Evolutionary conservation across 129 eudicot genomes (phyloP).

Genomic region (Silybum marianum): DNA sequence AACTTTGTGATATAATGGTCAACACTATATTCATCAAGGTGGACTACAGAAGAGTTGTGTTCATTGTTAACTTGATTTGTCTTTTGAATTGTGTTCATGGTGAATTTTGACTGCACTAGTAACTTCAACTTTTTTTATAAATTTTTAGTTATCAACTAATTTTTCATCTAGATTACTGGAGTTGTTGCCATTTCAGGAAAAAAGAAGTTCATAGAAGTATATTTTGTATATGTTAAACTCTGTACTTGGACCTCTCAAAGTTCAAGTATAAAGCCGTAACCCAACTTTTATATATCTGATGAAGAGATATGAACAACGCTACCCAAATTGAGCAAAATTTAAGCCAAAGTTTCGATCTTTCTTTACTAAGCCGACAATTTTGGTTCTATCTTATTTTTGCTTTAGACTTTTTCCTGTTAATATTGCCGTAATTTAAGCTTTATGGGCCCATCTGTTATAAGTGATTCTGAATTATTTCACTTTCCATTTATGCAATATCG

Average conservation of each 20-base stretch:
- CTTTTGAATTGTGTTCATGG: too few species aligned
- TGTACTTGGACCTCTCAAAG: not conserved
- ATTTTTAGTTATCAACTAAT: not conserved
- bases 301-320: not conserved
- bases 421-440: not conserved
- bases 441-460: not conserved
- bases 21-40: not conserved
- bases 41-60: not conserved
- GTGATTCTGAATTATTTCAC: conserved; percentile 10
- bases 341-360: not conserved
- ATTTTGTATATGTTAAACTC: not conserved
- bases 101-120: too few species aligned
- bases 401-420: not conserved
- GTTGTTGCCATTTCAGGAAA: not conserved
- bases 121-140: too few species aligned
- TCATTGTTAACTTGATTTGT: not conserved
- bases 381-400: conserved; percentile 1
- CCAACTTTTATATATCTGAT: not conserved
- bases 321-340: not conserved
- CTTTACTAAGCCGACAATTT: not conserved
- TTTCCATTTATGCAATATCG: not conserved
- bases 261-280: not conserved
- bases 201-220: not conserved
- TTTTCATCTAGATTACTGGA: not conserved
- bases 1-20: not conserved